Evolutionary conservation across 176 grass and related monocot genomes (phyloP), one percentile per base, ranked within the genome.

Genomic region (Ensete ventricosum): DNA sequence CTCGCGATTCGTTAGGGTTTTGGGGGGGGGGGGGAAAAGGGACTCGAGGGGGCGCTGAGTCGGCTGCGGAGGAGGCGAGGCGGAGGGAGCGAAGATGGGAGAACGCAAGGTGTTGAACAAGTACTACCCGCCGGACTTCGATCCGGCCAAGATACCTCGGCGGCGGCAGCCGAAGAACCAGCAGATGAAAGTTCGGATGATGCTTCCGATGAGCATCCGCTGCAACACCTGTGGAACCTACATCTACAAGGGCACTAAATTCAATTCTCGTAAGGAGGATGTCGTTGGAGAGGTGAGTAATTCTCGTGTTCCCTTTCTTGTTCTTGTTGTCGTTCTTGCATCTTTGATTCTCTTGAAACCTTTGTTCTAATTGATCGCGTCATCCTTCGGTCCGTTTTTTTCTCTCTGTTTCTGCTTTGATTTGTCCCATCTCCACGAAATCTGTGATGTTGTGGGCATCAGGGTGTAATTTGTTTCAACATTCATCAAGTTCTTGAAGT

Each of bases 241-340:
- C 87, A 90, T 94, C 75, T 88, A 85, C 78, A 94, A 88, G 81
- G 91, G 91, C 14, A 94, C 91, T 48, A 93, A 94, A 69, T 94
- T 94, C 78, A 94, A 94, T 77, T 90, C 87, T n/a, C 76, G 91
- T 13, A 94, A 90, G 76, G 91, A 94, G 75, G 85, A 89, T 58
- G 85, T 83, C 71, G 21, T 83, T 51, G 85, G 85, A 78, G 91
- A 90, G 84, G 85, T 87, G 65, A 4, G 9, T 16, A 68, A 14
- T 19, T 43, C 34, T 43, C 6, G 34, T 43, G 34, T 43, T 43
- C 34, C 23, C 14, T 51, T 78, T 78, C 10, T 13, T 13, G 10
- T 26, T 60, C 52, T 14, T 57, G 50, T 27, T 55, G 11, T 34
- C 9, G 11, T 34, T 16, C 55, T 14, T 65, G 52, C 13, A 10